These are phyloP conservation scores for Vicia villosa DNA, from an alignment of 306 rosid genomes.

Conservation along the genomic window DNA sequence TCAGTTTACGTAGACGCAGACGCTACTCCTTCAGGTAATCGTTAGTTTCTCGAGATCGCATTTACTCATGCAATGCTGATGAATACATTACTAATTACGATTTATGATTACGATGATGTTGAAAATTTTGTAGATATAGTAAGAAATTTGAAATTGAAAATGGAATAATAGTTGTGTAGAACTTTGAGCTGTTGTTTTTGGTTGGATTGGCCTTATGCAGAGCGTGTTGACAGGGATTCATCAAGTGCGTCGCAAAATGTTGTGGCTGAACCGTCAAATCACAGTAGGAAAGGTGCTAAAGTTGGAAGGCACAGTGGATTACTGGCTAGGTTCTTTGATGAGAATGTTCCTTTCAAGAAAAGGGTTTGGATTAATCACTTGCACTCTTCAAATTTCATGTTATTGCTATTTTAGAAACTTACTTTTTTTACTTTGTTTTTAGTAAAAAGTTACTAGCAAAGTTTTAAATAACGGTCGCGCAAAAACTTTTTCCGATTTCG, in stretches of 20 bases:
- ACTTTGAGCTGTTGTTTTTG: constrained; percentile 25
- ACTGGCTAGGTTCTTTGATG: constrained; percentile 56
- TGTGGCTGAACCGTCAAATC: constrained; percentile 12
- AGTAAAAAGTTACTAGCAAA: background rate
- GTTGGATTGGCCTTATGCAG: constrained; percentile 49
- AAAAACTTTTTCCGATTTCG: too few species aligned
- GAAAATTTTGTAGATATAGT: background rate
- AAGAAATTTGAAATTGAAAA: background rate
- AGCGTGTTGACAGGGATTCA: constrained; percentile 42
- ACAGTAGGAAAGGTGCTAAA: constrained; percentile 16
- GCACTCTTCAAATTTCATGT: background rate
- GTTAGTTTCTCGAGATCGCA: background rate
- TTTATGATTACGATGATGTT: background rate
- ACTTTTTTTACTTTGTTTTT: background rate
- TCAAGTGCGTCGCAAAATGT: constrained; percentile 26
- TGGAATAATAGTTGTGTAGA: background rate
- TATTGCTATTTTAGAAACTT: background rate
- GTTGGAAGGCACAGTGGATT: constrained; percentile 36
- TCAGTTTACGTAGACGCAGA: constrained; percentile 50
- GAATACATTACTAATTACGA: background rate
- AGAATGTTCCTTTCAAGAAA: constrained; percentile 63
- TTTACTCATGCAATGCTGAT: background rate
- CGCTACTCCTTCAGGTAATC: constrained; percentile 21
- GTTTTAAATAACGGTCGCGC: too few species aligned
- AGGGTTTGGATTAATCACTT: constrained; percentile 53